A percentile compares a stretch with the other conserved stretches of the same genome.
Conservation (phyloP, 2,329 filamentous ascomycete genomes). For the Diatrype stigma region DNA sequence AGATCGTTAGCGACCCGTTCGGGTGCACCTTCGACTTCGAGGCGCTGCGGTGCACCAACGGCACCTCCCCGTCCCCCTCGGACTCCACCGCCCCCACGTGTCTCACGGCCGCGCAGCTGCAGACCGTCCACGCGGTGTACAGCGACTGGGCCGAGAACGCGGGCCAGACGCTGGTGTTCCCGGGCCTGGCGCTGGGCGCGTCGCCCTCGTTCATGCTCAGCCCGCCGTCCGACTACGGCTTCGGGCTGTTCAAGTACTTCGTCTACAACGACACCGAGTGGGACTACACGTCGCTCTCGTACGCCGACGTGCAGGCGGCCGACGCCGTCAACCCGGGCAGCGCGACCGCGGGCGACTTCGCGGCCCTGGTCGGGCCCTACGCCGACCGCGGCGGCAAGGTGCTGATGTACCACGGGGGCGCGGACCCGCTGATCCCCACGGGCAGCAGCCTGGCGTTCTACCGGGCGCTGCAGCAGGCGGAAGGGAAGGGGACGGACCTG, state of each 20-base stretch:
- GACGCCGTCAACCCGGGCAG: slow-evolving; percentile 5
- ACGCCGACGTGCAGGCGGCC: slow-evolving; percentile 31
- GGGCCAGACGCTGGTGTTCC: slow-evolving; percentile 6
- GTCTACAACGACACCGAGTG: slow-evolving; percentile 41
- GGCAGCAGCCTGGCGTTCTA: slow-evolving; percentile 42
- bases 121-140: slow-evolving; percentile 37
- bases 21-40: slow-evolving; percentile 33
- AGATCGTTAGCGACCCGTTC: slow-evolving; percentile 34
- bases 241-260: slow-evolving; percentile 41
- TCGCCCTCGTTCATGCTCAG: slow-evolving; percentile 4
- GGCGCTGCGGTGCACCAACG: slow-evolving; percentile 26
- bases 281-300: slow-evolving; percentile 29
- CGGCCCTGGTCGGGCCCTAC: slow-evolving; percentile 27
- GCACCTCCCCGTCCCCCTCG: no score
- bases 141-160: neutral
- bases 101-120: slow-evolving; percentile 38
- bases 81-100: slow-evolving; percentile 25
- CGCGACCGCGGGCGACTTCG: slow-evolving; percentile 10
- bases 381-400: slow-evolving; percentile 37
- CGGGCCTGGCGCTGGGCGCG: slow-evolving; percentile 10
- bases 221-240: slow-evolving; percentile 8
- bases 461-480: slow-evolving; percentile 34
- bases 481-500: slow-evolving; percentile 27
- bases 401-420: slow-evolving; percentile 39
- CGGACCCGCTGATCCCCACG: slow-evolving; percentile 38